Evolutionary conservation across 2,329 filamentous ascomycete species (phyloP), one percentile per base, ranked within the genome.

Genomic region (Penicillium fuscoglaucum): DNA sequence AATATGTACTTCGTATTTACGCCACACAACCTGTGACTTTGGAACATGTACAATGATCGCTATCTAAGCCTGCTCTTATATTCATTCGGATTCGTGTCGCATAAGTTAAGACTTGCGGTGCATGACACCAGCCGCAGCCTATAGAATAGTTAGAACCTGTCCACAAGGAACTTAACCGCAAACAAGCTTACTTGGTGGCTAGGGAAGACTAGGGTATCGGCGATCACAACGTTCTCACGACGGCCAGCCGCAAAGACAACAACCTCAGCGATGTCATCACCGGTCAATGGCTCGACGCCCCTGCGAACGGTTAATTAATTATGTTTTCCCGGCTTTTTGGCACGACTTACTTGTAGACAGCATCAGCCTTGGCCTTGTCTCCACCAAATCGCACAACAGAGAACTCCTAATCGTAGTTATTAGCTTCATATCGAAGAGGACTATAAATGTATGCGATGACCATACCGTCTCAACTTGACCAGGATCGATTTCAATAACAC

Each of bases 231-330:
- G 72, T 97, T 97, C 78, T 96, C 91, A 66, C 89, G 85, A 68
- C 93, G 84, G 4, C 89, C 89, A 4, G 90, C 91, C 2, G 89
- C 83, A 72, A 96, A 97, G 8, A 97, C 92, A 35, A 96, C 82
- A 31, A 96, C 83, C 78, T 97, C 93, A 13, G 93, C 93, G 70
- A 97, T 92, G 70, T 97, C 93, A 50, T 95, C 90, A 0, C 90
- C 90, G 0, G 91, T 96, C 66, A 97, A 80, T 41, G 93, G 92
- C 65, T 96, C 90, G 66, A 85, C 88, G 52, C 88, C 89, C 58
- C 87, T 90, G 62, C 2, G n/a, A 33, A n/a, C 28, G 28, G 46
- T 65, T 17, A 60, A 48, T 39, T 12, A 19, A 13, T 6, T 24
- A n/a, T 7, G 6, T n/a, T n/a, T 24, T 29, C 28, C 17, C 24